Evolutionary conservation across 2,329 filamentous ascomycete species (phyloP), one percentile per base, ranked within the genome.

Genomic region (Chaetomium globosum): DNA sequence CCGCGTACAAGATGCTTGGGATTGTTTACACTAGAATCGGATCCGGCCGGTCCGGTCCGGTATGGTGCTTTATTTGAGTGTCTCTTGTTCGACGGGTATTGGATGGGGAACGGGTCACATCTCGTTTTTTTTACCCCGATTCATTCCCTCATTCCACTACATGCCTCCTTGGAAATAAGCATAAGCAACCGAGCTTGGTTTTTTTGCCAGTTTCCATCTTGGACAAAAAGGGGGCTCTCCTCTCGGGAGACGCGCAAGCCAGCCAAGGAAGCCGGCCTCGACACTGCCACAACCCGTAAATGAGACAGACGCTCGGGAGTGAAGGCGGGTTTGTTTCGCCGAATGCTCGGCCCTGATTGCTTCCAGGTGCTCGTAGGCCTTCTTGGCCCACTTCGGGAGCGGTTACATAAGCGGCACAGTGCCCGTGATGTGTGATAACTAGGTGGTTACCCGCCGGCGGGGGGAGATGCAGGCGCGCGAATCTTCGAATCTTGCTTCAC

Each of bases 211-310:
- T 10, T 48, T 23, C 21, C 46, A n/a, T 23, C 21, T 21, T 48
- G 21, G 46, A 48, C 33, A 36, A 36, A 36, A 48, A 48, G n/a
- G 46, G 46, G 46, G 46, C 16, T 43, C 19, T 12, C 16, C 12
- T 43, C 46, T n/a, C 46, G 23, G 23, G 49, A 26, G 49, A 23
- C 49, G 49, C 49, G 49, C 49, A 26, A 52, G 46, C 51, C 12
- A 33, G 59, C 59, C 59, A 61, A 54, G 59, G 49, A 54, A 54
- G 23, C 30, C 39, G 7, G 43, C 23, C 21, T 52, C 6, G 13
- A 58, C 61, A 63, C 61, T 63, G 61, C 61, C 61, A 63, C 61
- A 63, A 58, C 46, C 51, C 54, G 55, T 53, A 62, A 62, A 58
- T 51, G 39, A 63, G 46, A 31, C 21, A 54, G 49, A 46, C 28